Evolutionary conservation across 805 yeast genomes (phyloP).

Genomic region (Starmerella potacharoeniae): DNA sequence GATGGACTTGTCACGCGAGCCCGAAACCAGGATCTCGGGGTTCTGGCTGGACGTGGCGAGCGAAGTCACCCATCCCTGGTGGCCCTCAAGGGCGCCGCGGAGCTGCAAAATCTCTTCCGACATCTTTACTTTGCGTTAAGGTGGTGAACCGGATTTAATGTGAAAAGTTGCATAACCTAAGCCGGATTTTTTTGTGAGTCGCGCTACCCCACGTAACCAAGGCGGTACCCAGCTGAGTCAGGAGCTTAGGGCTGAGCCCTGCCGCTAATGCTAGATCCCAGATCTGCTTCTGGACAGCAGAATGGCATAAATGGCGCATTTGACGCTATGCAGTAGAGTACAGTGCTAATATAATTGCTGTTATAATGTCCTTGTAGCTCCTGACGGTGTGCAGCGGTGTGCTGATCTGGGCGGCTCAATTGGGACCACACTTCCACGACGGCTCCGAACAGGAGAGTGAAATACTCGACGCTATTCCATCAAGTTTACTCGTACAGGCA

Average conservation of each 20-base stretch:
- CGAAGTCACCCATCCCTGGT: constrained; percentile 80
- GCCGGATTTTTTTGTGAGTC: constrained; percentile 1
- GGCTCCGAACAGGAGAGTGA: too few species aligned
- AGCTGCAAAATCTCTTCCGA: constrained; percentile 84
- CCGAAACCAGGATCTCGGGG: constrained; percentile 97
- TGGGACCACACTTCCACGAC: too few species aligned
- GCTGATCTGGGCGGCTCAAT: too few species aligned
- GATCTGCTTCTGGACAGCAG: too few species aligned
- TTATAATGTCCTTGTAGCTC: too few species aligned
- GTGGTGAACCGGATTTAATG: background rate
- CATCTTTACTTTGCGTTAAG: constrained; percentile 21
- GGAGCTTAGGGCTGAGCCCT: constrained; percentile 5
- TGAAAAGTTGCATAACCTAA: constrained; percentile 4
- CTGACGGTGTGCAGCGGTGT: too few species aligned
- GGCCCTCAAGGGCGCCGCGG: constrained; percentile 98
- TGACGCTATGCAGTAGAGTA: too few species aligned
- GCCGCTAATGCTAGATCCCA: background rate
- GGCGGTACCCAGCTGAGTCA: constrained; percentile 14
- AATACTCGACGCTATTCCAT: too few species aligned
- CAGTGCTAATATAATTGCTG: too few species aligned
- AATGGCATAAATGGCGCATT: too few species aligned
- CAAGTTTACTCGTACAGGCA: too few species aligned
- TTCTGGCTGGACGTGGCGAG: constrained; percentile 95
- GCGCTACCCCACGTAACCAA: constrained; percentile 20
- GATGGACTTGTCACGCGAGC: constrained; percentile 97